Conservation (phyloP, 2,329 filamentous ascomycete species). For the Aspergillus thermomutatus region DNA sequence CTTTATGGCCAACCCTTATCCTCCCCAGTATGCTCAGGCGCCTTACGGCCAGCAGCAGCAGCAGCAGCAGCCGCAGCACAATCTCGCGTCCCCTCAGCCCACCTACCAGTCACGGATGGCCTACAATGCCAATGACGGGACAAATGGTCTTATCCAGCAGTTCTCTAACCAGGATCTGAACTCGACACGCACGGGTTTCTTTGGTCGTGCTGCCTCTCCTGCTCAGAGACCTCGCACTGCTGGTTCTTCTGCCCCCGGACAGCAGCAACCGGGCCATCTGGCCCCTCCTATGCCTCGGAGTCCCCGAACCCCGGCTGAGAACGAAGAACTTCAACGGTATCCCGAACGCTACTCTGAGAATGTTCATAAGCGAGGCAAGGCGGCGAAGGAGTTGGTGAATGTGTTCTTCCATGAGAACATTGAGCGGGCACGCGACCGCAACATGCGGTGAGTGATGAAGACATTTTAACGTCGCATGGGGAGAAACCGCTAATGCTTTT, state of each 20-base stretch:
- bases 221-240: conserved; percentile 79
- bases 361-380: conserved; percentile 69
- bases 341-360: conserved; percentile 86
- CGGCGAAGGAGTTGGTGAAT: conserved; percentile 63
- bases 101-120: conserved; percentile 51
- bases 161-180: conserved; percentile 95
- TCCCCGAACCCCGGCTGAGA: conserved; percentile 55
- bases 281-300: conserved; percentile 64
- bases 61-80: conserved; percentile 20
- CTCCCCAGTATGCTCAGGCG: conserved; percentile 49
- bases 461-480: too few species aligned
- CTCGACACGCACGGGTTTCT: conserved; percentile 66
- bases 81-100: conserved; percentile 55
- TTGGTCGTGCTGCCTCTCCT: conserved; percentile 66
- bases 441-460: conserved; percentile 68
- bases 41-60: conserved; percentile 45
- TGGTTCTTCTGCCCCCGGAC: conserved; percentile 52
- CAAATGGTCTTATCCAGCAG: conserved; percentile 88
- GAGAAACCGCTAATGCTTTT: not conserved
- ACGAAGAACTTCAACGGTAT: conserved; percentile 71
- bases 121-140: conserved; percentile 70
- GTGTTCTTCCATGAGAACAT: conserved; percentile 98
- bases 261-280: conserved; percentile 64
- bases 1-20: conserved; percentile 61
- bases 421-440: conserved; percentile 89